Percentiles rank a stretch among this genome's conserved stretches.
These are phyloP conservation scores for Thermoascus crustaceus DNA, from an alignment of 2,329 filamentous ascomycete genomes.

Conservation along the genomic window DNA sequence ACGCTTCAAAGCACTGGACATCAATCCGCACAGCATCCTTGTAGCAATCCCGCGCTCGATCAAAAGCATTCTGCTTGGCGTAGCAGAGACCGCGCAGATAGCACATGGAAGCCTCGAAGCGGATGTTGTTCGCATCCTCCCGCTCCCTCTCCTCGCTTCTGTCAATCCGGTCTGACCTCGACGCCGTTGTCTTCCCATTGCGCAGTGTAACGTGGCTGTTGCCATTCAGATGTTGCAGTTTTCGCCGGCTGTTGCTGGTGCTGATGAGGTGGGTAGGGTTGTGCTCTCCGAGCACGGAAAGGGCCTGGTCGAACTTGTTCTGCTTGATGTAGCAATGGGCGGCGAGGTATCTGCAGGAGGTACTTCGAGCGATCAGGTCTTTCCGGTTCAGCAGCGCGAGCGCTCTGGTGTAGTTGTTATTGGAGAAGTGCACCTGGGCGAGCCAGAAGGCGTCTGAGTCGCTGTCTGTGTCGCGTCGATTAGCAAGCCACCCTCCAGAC, in stretches of 20 bases:
- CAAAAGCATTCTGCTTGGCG: slow-evolving; percentile 94
- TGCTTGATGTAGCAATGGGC: slow-evolving; percentile 94
- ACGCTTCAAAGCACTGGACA: slow-evolving; percentile 96
- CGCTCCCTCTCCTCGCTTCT: slow-evolving; percentile 54
- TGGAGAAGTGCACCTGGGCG: slow-evolving; percentile 94
- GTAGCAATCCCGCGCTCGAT: slow-evolving; percentile 95
- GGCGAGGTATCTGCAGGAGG: slow-evolving; percentile 84
- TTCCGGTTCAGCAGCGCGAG: slow-evolving; percentile 77
- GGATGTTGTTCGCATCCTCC: slow-evolving; percentile 66
- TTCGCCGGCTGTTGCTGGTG: slow-evolving; percentile 58
- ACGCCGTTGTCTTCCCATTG: slow-evolving; percentile 38
- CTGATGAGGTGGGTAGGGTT: slow-evolving; percentile 85
- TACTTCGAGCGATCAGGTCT: slow-evolving; percentile 70
- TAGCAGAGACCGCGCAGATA: slow-evolving; percentile 89
- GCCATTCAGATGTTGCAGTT: slow-evolving; percentile 59
- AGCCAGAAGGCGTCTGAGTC: slow-evolving; percentile 95
- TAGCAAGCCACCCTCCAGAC: slow-evolving; percentile 10
- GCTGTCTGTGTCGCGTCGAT: slow-evolving; percentile 53
- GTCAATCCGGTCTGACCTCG: slow-evolving; percentile 44
- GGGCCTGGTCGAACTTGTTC: slow-evolving; percentile 78
- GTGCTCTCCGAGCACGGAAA: slow-evolving; percentile 77
- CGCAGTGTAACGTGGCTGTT: slow-evolving; percentile 43
- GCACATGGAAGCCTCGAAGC: slow-evolving; percentile 96
- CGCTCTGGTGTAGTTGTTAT: slow-evolving; percentile 88
- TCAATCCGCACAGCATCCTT: slow-evolving; percentile 95